Percentiles rank a stretch among this genome's conserved stretches.
These are phyloP conservation scores for Eucalyptus urophylla DNA, from an alignment of 345 rosid genomes.

Conservation along the genomic window DNA sequence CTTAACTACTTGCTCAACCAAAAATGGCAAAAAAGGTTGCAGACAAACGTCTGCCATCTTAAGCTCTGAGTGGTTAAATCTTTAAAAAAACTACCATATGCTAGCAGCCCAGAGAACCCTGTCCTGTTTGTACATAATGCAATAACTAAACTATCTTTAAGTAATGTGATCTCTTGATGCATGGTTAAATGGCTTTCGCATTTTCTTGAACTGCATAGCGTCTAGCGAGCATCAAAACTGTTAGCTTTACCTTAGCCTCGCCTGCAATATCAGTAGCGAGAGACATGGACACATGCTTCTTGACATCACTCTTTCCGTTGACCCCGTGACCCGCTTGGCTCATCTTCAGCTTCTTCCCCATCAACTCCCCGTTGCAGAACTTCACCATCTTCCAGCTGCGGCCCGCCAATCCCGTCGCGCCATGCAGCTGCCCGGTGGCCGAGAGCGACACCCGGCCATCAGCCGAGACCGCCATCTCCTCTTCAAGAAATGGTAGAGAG, in stretches of 20 bases:
- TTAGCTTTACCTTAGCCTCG: constrained; percentile 34
- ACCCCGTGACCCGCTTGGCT: background rate
- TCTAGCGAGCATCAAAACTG: background rate
- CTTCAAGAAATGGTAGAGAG: background rate
- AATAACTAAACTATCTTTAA: background rate
- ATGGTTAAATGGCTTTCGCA: background rate
- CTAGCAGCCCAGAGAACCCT: background rate
- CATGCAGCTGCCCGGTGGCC: constrained; percentile 24
- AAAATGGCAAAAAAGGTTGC: background rate
- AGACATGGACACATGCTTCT: constrained; percentile 32
- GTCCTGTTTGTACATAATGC: background rate
- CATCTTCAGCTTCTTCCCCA: constrained; percentile 56
- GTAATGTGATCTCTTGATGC: background rate
- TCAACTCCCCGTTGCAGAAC: constrained; percentile 54
- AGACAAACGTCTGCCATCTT: background rate
- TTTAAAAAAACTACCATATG: background rate
- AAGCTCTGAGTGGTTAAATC: background rate
- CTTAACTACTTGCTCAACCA: background rate
- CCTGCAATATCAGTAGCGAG: constrained; percentile 22
- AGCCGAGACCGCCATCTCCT: constrained; percentile 44
- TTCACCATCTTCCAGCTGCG: constrained; percentile 11
- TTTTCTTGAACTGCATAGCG: background rate
- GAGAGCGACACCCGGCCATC: constrained; percentile 54
- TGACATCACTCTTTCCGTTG: background rate
- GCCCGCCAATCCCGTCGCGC: constrained; percentile 11